Evolutionary conservation across 1,284 basidiomycete genomes (phyloP).

Genomic region (Amylostereum chailletii): DNA sequence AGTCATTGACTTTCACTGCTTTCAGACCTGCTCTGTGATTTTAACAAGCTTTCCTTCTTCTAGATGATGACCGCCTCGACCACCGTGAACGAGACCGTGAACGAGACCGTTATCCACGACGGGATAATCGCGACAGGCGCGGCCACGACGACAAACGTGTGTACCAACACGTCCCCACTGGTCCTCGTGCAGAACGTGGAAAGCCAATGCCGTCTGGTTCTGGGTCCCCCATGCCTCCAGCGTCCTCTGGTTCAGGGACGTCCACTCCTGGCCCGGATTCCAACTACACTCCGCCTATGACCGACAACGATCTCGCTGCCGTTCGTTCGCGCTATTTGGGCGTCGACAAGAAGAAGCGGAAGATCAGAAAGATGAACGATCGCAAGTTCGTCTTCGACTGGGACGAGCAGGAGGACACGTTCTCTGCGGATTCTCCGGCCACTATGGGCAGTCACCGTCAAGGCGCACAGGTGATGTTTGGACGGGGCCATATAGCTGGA

Average conservation of each 20-base stretch:
- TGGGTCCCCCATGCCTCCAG: conserved; percentile 39
- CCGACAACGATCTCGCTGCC: conserved; percentile 64
- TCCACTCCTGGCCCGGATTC: conserved; percentile 27
- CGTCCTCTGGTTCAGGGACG: conserved; percentile 15
- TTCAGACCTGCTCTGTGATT: conserved; percentile 7
- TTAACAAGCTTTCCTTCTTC: conserved; percentile 11
- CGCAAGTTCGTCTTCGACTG: conserved; percentile 99
- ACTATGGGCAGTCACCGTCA: conserved; percentile 60
- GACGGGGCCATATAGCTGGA: conserved; percentile 73
- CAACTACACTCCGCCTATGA: conserved; percentile 62
- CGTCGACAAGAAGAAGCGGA: conserved; percentile 86
- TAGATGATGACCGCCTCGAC: conserved; percentile 50
- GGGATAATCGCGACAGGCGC: conserved; percentile 19
- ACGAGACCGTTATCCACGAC: conserved; percentile 25
- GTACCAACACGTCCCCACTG: conserved; percentile 67
- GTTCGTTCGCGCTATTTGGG: conserved; percentile 88
- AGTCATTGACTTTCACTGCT: conserved; percentile 21
- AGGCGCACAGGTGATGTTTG: conserved; percentile 81
- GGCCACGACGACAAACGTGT: conserved; percentile 24
- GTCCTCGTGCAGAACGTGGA: conserved; percentile 67
- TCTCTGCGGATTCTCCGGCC: conserved; percentile 55
- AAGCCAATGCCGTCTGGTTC: conserved; percentile 33
- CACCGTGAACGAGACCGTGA: conserved; percentile 40
- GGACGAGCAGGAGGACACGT: conserved; percentile 91
- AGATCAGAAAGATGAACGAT: conserved; percentile 88